Percentiles rank a stretch among this genome's conserved stretches.
These are phyloP conservation scores for Powellomyces hirtus DNA, from an alignment of 192 early-diverging fungal genomes.

Conservation along the genomic window DNA sequence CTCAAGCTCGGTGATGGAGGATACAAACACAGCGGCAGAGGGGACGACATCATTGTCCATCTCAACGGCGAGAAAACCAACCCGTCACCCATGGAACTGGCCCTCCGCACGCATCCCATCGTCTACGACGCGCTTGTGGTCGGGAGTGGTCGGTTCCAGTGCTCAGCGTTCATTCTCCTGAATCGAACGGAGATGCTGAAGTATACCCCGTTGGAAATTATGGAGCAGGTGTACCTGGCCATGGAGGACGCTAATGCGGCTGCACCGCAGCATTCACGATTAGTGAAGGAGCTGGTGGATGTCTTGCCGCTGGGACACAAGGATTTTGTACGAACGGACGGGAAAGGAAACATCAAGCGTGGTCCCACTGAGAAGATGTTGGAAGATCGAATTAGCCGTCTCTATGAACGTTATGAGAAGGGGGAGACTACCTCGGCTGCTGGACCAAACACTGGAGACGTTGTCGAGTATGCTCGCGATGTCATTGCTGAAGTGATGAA, in stretches of 20 bases:
- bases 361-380: background rate
- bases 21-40: background rate
- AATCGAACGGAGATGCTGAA: constrained; percentile 2
- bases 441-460: background rate
- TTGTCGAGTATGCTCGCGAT: background rate
- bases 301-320: constrained; percentile 10
- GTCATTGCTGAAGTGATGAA: background rate
- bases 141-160: constrained; percentile 12
- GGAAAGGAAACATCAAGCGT: constrained; percentile 10
- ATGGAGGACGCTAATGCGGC: constrained; percentile 1
- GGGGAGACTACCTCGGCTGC: background rate
- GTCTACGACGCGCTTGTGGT: constrained; percentile 6
- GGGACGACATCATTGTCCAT: constrained; percentile 12
- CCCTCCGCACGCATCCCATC: constrained; percentile 3
- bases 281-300: constrained; percentile 8
- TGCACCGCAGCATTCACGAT: constrained; percentile 1
- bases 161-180: constrained; percentile 11
- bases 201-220: background rate
- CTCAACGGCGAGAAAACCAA: constrained; percentile 19
- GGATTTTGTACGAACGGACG: constrained; percentile 9
- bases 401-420: constrained; percentile 19
- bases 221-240: background rate
- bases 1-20: background rate
- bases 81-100: constrained; percentile 3
- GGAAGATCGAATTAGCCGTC: background rate